Evolutionary conservation across 768 basidiomycete genomes (phyloP).

Genomic region (Mycena belliarum): DNA sequence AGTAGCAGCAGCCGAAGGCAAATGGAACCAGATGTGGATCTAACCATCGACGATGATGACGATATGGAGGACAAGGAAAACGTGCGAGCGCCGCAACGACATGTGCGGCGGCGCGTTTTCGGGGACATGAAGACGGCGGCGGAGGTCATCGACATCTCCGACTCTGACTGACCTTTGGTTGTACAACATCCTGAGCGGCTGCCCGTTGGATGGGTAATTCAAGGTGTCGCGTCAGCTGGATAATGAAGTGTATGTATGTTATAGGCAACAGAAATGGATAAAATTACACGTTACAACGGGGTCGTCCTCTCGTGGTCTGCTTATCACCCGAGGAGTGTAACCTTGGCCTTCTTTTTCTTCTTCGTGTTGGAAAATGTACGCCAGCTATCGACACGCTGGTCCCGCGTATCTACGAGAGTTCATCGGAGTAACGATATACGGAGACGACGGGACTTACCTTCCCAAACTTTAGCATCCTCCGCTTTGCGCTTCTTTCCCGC

Average conservation of each 20-base stretch:
- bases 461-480: constrained; percentile 88
- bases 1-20: constrained; percentile 23
- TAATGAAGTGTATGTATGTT: constrained; percentile 24
- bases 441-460: constrained; percentile 52
- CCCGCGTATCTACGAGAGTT: constrained; percentile 64
- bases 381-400: constrained; percentile 86
- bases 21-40: constrained; percentile 19
- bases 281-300: constrained; percentile 24
- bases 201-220: constrained; percentile 22
- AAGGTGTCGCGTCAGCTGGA: constrained; percentile 8
- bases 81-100: constrained; percentile 49
- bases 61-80: constrained; percentile 62
- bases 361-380: constrained; percentile 60
- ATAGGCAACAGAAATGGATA: constrained; percentile 11
- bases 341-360: constrained; percentile 84
- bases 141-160: constrained; percentile 63
- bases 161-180: constrained; percentile 29
- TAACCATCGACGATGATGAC: constrained; percentile 23
- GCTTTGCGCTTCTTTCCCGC: constrained; percentile 78
- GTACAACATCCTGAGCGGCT: constrained; percentile 14
- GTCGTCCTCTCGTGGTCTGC: background rate
- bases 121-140: constrained; percentile 24
- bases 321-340: constrained; percentile 61
- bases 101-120: constrained; percentile 45
- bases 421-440: background rate